Evolutionary conservation across 1,139 yeast genomes (phyloP).

Genomic region (Hyphopichia wangnamkhiaoensis): DNA sequence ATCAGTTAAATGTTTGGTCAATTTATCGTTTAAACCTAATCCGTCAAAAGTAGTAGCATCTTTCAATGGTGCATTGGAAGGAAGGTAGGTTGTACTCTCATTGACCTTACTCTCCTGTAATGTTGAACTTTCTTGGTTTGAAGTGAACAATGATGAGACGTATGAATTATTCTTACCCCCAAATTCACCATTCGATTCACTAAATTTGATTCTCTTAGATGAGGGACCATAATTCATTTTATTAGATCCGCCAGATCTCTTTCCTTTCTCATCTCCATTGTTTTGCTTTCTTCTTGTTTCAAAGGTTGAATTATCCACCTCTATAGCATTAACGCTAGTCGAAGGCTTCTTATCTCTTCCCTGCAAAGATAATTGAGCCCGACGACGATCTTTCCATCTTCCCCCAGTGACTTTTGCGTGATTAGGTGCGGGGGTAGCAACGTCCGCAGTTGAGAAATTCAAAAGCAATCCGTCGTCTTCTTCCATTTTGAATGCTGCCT

Average conservation of each 20-base stretch:
- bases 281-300: slow-evolving; percentile 5
- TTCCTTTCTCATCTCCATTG: slow-evolving; percentile 7
- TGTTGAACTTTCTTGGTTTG: slow-evolving; percentile 49
- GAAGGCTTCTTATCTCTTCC: slow-evolving; percentile 44
- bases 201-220: slow-evolving; percentile 29
- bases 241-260: neutral
- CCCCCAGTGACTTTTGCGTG: slow-evolving; percentile 63
- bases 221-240: slow-evolving; percentile 16
- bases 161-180: slow-evolving; percentile 59
- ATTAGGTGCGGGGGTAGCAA: slow-evolving; percentile 13
- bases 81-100: slow-evolving; percentile 28
- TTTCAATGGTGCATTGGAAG: slow-evolving; percentile 84
- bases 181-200: slow-evolving; percentile 47
- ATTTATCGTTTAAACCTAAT: slow-evolving; percentile 60
- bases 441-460: slow-evolving; percentile 54
- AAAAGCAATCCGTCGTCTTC: slow-evolving; percentile 67
- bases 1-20: slow-evolving; percentile 57
- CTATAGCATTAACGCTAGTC: slow-evolving; percentile 4
- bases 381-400: slow-evolving; percentile 77
- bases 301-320: slow-evolving; percentile 7
- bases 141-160: slow-evolving; percentile 85
- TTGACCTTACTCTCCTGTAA: no score
- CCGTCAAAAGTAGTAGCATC: slow-evolving; percentile 72
- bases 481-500: slow-evolving; percentile 15
- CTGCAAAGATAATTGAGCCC: slow-evolving; percentile 48